Base-by-base conservation (phyloP, 1,139 yeast genomes). In the Nakaseomyces sp. region DNA sequence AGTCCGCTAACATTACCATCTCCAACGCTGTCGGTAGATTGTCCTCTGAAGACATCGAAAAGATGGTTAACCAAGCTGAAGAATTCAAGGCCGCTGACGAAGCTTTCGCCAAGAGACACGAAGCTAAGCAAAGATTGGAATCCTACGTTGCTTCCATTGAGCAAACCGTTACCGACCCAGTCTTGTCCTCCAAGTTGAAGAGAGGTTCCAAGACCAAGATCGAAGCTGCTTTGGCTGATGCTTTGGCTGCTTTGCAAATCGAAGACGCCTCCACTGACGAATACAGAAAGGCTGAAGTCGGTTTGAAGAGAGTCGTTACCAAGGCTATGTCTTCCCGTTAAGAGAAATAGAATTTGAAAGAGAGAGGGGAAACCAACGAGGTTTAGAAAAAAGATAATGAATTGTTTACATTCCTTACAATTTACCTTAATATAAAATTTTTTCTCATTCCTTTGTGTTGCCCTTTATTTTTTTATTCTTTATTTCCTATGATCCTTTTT, bases 11-110 rank as follows among this genome's bases (percentile, higher is more conserved):
- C 94, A 91, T 91, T 69, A 91, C 97, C 73, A 91, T 91, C 81
- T 87, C 97, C 60, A 91, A 91, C 93, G 94, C 97, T 60, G 94
- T 89, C 65, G 98, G 98, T 77, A 87, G 96, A 85, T 86, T 91
- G 71, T 87, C 97, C 52, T 77, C 94, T 64, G 89, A 86, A 61
- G 97, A 91, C 74, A 91, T 91, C 66, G 97, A 91, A 78, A 84
- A 88, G 88, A 89, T 91, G 95, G 89, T 91, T 71, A 76, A 74
- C 72, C 96, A 91, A 70, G 98, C 98, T 69, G 97, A 91, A 77
- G 86, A 86, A 74, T 91, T 88, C 95, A 91, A 91, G 85, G 77
- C 91, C 67, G 85, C 95, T 63, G 98, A 91, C 73, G 96, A 91
- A 71, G 97, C 95, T 69, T 91, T 89, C 84, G 93, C 97, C 74